Evolutionary conservation across 345 rosid species (phyloP), one percentile per base, ranked within the genome.

Genomic region (rapeseed (Brassica napus)): DNA sequence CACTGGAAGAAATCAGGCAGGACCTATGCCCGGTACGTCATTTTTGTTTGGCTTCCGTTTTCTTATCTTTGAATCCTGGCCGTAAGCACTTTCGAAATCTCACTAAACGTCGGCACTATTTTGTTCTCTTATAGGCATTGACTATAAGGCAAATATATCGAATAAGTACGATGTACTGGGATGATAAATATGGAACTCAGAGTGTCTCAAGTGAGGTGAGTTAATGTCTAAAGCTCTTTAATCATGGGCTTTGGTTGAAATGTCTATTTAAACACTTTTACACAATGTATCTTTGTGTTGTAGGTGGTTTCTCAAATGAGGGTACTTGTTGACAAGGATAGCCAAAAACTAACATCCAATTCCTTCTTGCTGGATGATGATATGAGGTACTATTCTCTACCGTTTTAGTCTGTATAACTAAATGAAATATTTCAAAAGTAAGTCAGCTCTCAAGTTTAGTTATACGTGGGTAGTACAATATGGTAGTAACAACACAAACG

Each of bases 141-240:
- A 95, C 98, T 0, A 89, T 95, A 54, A 83, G 99, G 78, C 99
- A 95, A 88, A 95, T 95, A 75, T 93, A 95, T 81, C 91, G 99
- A 44, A 93, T 95, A 83, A 88, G 98, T 86, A 93, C 99, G 8
- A 95, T 95, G 99, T 95, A 95, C 83, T 95, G 97, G 90, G 99
- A 95, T 75, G 99, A 95, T 77, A 95, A 93, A 85, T 95, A 91
- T 76, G 97, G 98, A 82, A 95, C 99, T 6, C 97, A 91, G 82
- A 95, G 98, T 47, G 98, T 95, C 75, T 95, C 99, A 31, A 91
- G 87, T 77, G 98, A 90, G 88, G 99, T 81, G 77, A 89, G 86
- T 86, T 74, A 74, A 66, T 18, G 31, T 74, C 60, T 28, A 62
- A 52, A 63, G 31, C 37, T 74, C 72, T 66, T 66, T 39, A 10